Conservation (phyloP, 1,284 basidiomycete genomes). For the Singerocomus inundabilis region DNA sequence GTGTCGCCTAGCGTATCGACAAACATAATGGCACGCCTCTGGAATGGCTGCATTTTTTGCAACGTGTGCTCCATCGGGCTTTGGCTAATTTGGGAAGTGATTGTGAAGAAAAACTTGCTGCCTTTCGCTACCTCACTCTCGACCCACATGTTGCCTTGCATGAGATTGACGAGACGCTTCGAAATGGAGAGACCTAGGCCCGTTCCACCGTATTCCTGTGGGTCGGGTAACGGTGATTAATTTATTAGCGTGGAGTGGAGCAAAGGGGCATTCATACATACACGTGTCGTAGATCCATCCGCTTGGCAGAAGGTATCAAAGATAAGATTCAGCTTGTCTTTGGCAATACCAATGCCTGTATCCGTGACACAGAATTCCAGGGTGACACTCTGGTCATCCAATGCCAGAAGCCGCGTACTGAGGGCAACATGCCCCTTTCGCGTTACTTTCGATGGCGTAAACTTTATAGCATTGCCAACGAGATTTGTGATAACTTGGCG, state of each 20-base stretch:
- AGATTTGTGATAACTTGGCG: slow-evolving; percentile 95
- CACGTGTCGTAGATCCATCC: slow-evolving; percentile 89
- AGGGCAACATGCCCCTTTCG: slow-evolving; percentile 91
- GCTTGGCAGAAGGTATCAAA: slow-evolving; percentile 99
- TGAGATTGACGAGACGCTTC: slow-evolving; percentile 93
- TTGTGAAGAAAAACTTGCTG: slow-evolving; percentile 97
- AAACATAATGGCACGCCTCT: slow-evolving; percentile 81
- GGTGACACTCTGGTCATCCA: slow-evolving; percentile 79
- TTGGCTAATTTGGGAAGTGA: slow-evolving; percentile 79
- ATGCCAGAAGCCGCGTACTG: slow-evolving; percentile 75
- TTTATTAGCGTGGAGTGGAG: slow-evolving; percentile 9
- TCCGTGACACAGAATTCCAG: slow-evolving; percentile 98
- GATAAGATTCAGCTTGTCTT: slow-evolving; percentile 97
- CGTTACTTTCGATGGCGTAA: slow-evolving; percentile 78
- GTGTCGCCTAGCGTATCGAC: slow-evolving; percentile 84
- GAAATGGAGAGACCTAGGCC: slow-evolving; percentile 96
- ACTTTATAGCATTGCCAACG: slow-evolving; percentile 95
- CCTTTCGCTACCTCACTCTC: slow-evolving; percentile 91
- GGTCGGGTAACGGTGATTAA: slow-evolving; percentile 24
- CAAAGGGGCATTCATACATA: slow-evolving; percentile 36
- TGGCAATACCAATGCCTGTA: slow-evolving; percentile 98
- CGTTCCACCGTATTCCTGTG: slow-evolving; percentile 94
- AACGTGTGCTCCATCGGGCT: slow-evolving; percentile 72
- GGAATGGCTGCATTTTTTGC: slow-evolving; percentile 75
- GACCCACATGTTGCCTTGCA: slow-evolving; percentile 99